These are phyloP conservation scores for Zygoascus tannicola DNA, from an alignment of 805 yeast species.

Conservation along the genomic window DNA sequence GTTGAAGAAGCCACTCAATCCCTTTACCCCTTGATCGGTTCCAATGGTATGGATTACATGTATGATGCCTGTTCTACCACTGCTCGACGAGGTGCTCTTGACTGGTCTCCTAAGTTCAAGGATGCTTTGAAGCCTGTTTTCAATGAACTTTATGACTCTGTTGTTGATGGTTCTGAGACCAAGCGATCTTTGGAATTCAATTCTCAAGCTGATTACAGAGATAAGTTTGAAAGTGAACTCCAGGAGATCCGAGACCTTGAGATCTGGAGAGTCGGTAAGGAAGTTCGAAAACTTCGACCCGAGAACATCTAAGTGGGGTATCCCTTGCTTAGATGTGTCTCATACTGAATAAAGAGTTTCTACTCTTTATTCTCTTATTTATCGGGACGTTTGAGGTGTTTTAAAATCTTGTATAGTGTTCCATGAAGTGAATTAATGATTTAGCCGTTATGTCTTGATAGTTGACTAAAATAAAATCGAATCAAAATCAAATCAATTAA, in stretches of 20 bases:
- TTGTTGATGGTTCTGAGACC: constrained; percentile 94
- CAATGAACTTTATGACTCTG: constrained; percentile 90
- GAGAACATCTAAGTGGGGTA: constrained; percentile 67
- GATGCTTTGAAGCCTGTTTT: constrained; percentile 98
- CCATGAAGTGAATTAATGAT: constrained; percentile 19
- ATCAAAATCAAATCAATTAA: neutral
- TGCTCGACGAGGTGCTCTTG: constrained; percentile 99
- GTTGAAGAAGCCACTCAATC: constrained; percentile 99
- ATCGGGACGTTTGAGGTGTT: constrained; percentile 10
- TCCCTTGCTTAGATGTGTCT: neutral
- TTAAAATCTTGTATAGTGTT: constrained; percentile 17
- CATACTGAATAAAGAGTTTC: neutral
- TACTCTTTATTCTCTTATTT: constrained; percentile 1
- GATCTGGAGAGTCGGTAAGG: constrained; percentile 99
- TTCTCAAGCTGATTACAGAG: constrained; percentile 97
- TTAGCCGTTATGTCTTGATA: constrained; percentile 5
- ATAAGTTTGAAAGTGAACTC: constrained; percentile 87
- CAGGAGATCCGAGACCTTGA: constrained; percentile 92
- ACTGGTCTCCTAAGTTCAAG: constrained; percentile 99
- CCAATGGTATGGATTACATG: constrained; percentile 99
- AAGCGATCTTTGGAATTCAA: constrained; percentile 97
- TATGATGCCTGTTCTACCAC: constrained; percentile 99
- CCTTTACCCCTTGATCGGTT: constrained; percentile 96
- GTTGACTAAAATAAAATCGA: neutral
- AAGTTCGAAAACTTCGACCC: constrained; percentile 99